phyloP scores from a whole-genome alignment of 2,329 filamentous ascomycete species.

The Grosmannia huntii region DNA sequence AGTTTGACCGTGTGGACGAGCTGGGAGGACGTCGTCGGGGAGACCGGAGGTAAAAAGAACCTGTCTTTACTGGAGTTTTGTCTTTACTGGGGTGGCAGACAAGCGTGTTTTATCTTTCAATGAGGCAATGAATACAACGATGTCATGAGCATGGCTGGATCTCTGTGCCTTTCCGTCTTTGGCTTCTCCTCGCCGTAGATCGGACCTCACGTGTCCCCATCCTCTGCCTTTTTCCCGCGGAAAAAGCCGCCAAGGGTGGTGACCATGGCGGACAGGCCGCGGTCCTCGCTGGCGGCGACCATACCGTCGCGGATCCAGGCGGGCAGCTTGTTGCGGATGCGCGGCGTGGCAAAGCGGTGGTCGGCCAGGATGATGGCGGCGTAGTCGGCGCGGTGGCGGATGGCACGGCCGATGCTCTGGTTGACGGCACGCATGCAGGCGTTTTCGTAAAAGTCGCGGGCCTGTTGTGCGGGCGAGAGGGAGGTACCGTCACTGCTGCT shows the following conservation, averaged over 20 bases:
- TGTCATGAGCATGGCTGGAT: too few species aligned
- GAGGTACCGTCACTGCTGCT: background rate
- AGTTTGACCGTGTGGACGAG: conserved; percentile 11
- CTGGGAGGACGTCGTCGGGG: conserved; percentile 8
- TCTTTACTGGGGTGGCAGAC: too few species aligned
- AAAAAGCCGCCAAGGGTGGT: conserved; percentile 45
- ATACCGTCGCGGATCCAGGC: conserved; percentile 75
- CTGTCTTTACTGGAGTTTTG: background rate
- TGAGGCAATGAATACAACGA: too few species aligned
- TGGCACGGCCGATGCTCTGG: conserved; percentile 87
- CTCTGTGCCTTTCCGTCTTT: too few species aligned
- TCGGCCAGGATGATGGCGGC: conserved; percentile 83
- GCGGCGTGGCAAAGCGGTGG: conserved; percentile 57
- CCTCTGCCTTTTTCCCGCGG: conserved; percentile 28
- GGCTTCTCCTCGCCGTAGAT: too few species aligned
- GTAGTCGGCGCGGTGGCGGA: conserved; percentile 79
- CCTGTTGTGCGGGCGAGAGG: conserved; percentile 30
- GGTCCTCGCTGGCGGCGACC: conserved; percentile 32
- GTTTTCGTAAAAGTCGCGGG: conserved; percentile 79
- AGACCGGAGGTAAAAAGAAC: background rate
- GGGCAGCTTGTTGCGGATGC: conserved; percentile 70
- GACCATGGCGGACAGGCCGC: conserved; percentile 46
- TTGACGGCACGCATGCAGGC: conserved; percentile 95
- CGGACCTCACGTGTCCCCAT: background rate
- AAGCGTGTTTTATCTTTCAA: too few species aligned